Evolutionary conservation across 2,329 filamentous ascomycete species (phyloP).

Genomic region (Pseudodiploospora longispora): DNA sequence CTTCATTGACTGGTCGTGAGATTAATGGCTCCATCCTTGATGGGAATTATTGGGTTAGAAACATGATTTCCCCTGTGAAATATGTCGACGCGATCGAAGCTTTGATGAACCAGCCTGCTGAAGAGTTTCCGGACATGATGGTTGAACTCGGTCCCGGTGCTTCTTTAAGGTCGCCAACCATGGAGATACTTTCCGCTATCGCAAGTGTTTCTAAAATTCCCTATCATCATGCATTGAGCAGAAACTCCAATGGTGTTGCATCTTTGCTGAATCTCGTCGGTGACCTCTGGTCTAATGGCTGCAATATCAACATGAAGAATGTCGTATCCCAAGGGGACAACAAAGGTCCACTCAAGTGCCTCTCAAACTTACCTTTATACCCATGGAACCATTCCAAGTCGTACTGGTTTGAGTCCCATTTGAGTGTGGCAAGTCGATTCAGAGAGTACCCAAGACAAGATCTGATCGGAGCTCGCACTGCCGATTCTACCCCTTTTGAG

Average conservation of each 20-base stretch:
- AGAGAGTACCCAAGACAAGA: slow-evolving; percentile 39
- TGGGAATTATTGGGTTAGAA: slow-evolving; percentile 37
- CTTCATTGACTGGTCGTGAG: slow-evolving; percentile 27
- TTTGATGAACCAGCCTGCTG: slow-evolving; percentile 21
- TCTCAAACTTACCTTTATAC: slow-evolving; percentile 42
- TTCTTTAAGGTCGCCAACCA: slow-evolving; percentile 27
- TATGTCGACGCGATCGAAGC: slow-evolving; percentile 32
- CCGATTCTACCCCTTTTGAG: slow-evolving; percentile 36
- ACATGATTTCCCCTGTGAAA: slow-evolving; percentile 36
- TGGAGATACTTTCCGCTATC: slow-evolving; percentile 24
- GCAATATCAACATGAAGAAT: slow-evolving; percentile 21
- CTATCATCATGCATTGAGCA: slow-evolving; percentile 22
- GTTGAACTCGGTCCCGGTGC: slow-evolving; percentile 34
- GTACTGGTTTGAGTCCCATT: slow-evolving; percentile 47
- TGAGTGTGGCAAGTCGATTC: slow-evolving; percentile 35
- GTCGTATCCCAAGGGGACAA: slow-evolving; percentile 15
- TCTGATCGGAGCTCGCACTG: slow-evolving; percentile 39
- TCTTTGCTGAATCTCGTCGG: slow-evolving; percentile 25
- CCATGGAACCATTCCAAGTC: slow-evolving; percentile 45
- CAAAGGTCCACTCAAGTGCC: slow-evolving; percentile 20
- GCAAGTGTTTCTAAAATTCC: slow-evolving; percentile 2
- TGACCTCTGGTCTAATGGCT: slow-evolving; percentile 29
- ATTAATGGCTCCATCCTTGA: slow-evolving; percentile 20
- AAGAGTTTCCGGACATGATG: slow-evolving; percentile 25
- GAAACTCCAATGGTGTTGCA: slow-evolving; percentile 13